A percentile compares a stretch with the other conserved stretches of the same genome.
phyloP scores from a whole-genome alignment of 2,329 filamentous ascomycete species.

The Aspergillus puulaauensis region DNA sequence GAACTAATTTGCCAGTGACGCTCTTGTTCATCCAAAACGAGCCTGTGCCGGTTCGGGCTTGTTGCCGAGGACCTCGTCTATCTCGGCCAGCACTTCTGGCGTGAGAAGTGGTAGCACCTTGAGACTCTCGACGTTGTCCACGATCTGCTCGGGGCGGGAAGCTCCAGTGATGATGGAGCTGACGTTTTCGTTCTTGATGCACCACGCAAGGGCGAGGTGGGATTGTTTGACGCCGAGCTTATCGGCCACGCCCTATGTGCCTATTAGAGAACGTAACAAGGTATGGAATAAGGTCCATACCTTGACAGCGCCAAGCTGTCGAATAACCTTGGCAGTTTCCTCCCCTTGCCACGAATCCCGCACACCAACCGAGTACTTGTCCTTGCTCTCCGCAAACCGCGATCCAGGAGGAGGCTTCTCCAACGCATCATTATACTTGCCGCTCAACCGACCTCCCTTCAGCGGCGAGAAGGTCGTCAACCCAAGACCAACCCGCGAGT shows the following conservation, averaged over 20 bases:
- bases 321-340: conserved; percentile 45
- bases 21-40: conserved; percentile 13
- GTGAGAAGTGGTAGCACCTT: conserved; percentile 46
- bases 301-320: conserved; percentile 56
- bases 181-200: conserved; percentile 59
- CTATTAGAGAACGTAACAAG: too few relatives aligned
- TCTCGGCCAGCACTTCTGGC: conserved; percentile 46
- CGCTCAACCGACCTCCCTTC: conserved; percentile 61
- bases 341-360: conserved; percentile 47
- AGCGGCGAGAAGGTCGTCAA: conserved; percentile 66
- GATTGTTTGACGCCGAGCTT: conserved; percentile 53
- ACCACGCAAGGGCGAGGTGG: conserved; percentile 61
- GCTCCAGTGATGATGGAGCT: conserved; percentile 44
- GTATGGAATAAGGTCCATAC: conserved; percentile 7
- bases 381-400: conserved; percentile 57
- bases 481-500: conserved; percentile 60
- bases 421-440: conserved; percentile 68
- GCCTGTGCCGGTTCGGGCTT: conserved; percentile 25
- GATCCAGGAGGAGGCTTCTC: conserved; percentile 51
- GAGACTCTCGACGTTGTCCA: conserved; percentile 47
- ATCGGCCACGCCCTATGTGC: conserved; percentile 22
- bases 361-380: conserved; percentile 55
- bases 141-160: conserved; percentile 44
- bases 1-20: not conserved
- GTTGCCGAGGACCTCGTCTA: conserved; percentile 40